phyloP scores from a whole-genome alignment of 2,329 filamentous ascomycete species.

The Claviceps fusiformis region DNA sequence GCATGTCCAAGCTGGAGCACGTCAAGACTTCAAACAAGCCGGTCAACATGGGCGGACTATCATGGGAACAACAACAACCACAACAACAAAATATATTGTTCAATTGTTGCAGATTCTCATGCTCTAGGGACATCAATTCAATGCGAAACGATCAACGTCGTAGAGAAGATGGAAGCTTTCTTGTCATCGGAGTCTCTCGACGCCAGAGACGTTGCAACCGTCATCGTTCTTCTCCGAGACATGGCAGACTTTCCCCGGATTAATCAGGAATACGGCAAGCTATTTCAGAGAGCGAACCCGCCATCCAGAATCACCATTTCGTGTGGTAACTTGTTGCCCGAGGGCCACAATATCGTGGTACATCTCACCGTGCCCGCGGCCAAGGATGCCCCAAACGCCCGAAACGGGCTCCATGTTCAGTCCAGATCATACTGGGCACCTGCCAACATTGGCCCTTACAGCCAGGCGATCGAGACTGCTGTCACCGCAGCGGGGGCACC shows the following conservation, averaged over 20 bases:
- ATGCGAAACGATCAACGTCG: slow-evolving; percentile 33
- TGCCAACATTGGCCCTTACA: slow-evolving; percentile 94
- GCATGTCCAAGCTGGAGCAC: not conserved
- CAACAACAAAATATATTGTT: slow-evolving; percentile 20
- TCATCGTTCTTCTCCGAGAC: slow-evolving; percentile 56
- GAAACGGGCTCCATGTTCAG: slow-evolving; percentile 73
- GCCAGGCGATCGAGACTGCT: slow-evolving; percentile 59
- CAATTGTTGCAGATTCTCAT: slow-evolving; percentile 19
- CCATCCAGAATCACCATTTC: slow-evolving; percentile 76
- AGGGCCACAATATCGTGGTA: slow-evolving; percentile 45
- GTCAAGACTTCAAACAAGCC: not conserved
- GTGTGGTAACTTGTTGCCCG: slow-evolving; percentile 53
- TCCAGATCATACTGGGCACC: slow-evolving; percentile 94
- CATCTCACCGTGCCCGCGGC: slow-evolving; percentile 29
- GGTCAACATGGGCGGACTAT: not conserved
- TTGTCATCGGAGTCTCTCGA: slow-evolving; percentile 21
- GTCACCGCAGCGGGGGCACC: slow-evolving; percentile 9
- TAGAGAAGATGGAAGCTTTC: slow-evolving; percentile 28
- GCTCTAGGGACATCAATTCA: slow-evolving; percentile 22
- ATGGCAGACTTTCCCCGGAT: slow-evolving; percentile 69
- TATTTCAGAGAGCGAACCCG: slow-evolving; percentile 69
- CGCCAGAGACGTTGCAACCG: slow-evolving; percentile 33
- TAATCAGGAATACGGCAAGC: slow-evolving; percentile 60
- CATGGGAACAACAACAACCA: slow-evolving; percentile 4
- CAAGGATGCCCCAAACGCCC: slow-evolving; percentile 12